Percentiles rank a stretch among this genome's conserved stretches.
These are phyloP conservation scores for Podaxis sp. DNA, from an alignment of 768 basidiomycete genomes.

Conservation along the genomic window DNA sequence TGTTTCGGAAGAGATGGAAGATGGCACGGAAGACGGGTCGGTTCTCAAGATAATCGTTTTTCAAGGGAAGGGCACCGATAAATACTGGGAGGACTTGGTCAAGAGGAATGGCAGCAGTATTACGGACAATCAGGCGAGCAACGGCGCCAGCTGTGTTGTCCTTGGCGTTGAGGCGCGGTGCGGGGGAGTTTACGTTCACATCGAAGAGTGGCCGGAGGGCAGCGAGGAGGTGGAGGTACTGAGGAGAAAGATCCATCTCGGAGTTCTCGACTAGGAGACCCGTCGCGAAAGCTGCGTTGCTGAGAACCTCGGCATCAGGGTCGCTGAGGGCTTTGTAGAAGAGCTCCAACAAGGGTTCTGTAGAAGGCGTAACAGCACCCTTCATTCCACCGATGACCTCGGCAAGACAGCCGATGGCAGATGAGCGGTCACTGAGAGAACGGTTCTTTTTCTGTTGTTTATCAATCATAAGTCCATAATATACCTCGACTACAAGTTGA, in stretches of 20 bases:
- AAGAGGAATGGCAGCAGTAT: constrained; percentile 76
- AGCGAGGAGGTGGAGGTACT: constrained; percentile 75
- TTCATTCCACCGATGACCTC: constrained; percentile 96
- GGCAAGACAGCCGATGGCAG: constrained; percentile 90
- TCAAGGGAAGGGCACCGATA: constrained; percentile 78
- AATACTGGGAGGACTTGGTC: constrained; percentile 89
- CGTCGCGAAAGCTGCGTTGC: constrained; percentile 93
- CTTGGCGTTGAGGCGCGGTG: constrained; percentile 75
- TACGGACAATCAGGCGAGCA: constrained; percentile 81
- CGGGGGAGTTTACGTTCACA: constrained; percentile 58
- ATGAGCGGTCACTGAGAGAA: constrained; percentile 87
- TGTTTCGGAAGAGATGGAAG: constrained; percentile 82
- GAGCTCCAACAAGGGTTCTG: constrained; percentile 77
- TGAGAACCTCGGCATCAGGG: constrained; percentile 87
- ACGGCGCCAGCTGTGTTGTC: constrained; percentile 98
- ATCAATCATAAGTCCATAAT: neutral
- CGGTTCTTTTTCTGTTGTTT: constrained; percentile 73
- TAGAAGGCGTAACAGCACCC: constrained; percentile 78
- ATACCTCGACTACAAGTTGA: neutral
- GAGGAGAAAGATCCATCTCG: constrained; percentile 72
- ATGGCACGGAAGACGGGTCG: constrained; percentile 84
- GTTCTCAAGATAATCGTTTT: constrained; percentile 89
- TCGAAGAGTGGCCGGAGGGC: constrained; percentile 82
- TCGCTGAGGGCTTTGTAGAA: constrained; percentile 84
- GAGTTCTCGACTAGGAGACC: constrained; percentile 91